phyloP scores from a whole-genome alignment of 208 protist genomes.

The Wallacemonas sp. region DNA sequence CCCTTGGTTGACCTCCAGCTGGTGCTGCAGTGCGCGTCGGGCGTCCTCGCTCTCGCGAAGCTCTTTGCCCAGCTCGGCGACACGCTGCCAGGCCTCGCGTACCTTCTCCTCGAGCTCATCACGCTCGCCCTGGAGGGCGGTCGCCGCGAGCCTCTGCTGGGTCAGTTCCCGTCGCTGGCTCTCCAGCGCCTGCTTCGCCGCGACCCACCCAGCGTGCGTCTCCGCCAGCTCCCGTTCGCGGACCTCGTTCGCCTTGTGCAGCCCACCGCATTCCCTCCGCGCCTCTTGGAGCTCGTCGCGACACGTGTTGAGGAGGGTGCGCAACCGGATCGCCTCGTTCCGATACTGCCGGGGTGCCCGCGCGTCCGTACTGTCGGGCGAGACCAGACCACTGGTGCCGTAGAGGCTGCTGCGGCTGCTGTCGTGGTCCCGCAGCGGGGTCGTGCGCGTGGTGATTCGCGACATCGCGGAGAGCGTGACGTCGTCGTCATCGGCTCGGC shows the following conservation, averaged over 20 bases:
- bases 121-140: conserved; percentile 48
- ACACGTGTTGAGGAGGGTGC: conserved; percentile 12
- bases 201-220: conserved; percentile 24
- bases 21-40: conserved; percentile 18
- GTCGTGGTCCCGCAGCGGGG: background rate
- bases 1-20: too few relatives aligned
- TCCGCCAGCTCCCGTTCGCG: conserved; percentile 36
- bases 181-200: conserved; percentile 21
- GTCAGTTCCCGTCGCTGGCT: conserved; percentile 36
- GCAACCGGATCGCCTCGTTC: conserved; percentile 24
- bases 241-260: conserved; percentile 27
- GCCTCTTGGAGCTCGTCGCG: conserved; percentile 33
- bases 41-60: conserved; percentile 23
- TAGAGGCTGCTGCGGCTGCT: background rate
- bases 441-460: background rate
- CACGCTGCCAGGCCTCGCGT: conserved; percentile 53
- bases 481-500: background rate
- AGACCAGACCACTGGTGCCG: background rate
- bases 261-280: conserved; percentile 19
- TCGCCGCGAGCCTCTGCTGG: conserved; percentile 28
- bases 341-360: background rate
- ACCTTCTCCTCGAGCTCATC: conserved; percentile 59
- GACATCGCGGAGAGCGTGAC: background rate
- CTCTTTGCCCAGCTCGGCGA: conserved; percentile 30
- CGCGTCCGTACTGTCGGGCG: conserved; percentile 1